phyloP scores from a whole-genome alignment of 768 basidiomycete genomes.

The Panaeolus papilionaceus region DNA sequence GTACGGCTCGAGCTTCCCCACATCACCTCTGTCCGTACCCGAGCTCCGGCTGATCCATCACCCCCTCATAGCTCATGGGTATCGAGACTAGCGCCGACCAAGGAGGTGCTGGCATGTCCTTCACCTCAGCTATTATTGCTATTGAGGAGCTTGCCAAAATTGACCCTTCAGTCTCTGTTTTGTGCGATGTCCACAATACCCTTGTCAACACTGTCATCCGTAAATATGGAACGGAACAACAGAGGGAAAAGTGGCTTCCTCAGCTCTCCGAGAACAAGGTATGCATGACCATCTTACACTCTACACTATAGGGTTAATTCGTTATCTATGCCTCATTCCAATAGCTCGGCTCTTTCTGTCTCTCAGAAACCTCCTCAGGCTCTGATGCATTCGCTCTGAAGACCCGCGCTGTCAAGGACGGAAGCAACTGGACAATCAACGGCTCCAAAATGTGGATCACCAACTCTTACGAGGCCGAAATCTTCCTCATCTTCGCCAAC shows the following conservation, averaged over 20 bases:
- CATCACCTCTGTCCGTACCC: slow-evolving; percentile 12
- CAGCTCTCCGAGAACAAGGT: slow-evolving; percentile 82
- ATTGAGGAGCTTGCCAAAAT: slow-evolving; percentile 97
- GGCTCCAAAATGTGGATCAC: slow-evolving; percentile 99
- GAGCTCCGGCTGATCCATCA: slow-evolving; percentile 12
- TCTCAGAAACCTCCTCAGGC: slow-evolving; percentile 92
- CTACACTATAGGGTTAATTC: neutral
- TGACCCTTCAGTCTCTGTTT: slow-evolving; percentile 94
- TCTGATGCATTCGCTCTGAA: slow-evolving; percentile 98
- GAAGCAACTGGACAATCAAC: slow-evolving; percentile 85
- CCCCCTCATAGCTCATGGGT: slow-evolving; percentile 82
- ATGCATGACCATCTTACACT: slow-evolving; percentile 13
- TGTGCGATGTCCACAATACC: slow-evolving; percentile 99
- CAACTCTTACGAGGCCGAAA: slow-evolving; percentile 90
- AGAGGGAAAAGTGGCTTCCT: slow-evolving; percentile 90
- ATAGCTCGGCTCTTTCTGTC: slow-evolving; percentile 94
- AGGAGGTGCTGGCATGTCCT: slow-evolving; percentile 89
- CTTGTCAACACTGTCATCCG: slow-evolving; percentile 95
- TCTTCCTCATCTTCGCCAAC: slow-evolving; percentile 95
- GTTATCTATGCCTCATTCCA: slow-evolving; percentile 13
- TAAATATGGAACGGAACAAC: slow-evolving; percentile 81
- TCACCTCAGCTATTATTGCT: slow-evolving; percentile 94
- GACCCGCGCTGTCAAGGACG: slow-evolving; percentile 89
- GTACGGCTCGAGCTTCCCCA: slow-evolving; percentile 8
- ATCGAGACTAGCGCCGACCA: slow-evolving; percentile 89